A percentile compares a stretch with the other conserved stretches of the same genome.
These are phyloP conservation scores for Polytrichum commune DNA, from an alignment of 225 moss, liverwort and hornwort genomes.

Conservation along the genomic window DNA sequence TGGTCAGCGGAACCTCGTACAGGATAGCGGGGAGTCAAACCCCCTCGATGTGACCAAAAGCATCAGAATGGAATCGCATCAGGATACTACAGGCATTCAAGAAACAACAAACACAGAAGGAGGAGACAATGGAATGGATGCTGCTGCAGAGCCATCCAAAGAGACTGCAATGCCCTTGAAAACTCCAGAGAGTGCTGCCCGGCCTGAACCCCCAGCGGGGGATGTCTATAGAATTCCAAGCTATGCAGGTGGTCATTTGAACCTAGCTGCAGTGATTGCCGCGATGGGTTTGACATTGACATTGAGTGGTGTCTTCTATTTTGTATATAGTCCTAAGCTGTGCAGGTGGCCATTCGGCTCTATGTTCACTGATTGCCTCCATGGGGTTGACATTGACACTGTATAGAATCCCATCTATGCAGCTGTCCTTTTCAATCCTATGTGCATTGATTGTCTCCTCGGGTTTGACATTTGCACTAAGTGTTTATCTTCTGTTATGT, in stretches of 20 bases:
- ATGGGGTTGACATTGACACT: conserved; percentile 10
- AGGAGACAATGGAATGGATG: conserved; percentile 13
- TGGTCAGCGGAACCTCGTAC: conserved; percentile 8
- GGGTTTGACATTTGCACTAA: background rate
- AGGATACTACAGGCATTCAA: conserved; percentile 9
- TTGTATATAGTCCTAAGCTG: too few relatives aligned
- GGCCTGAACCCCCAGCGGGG: conserved; percentile 33
- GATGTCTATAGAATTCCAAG: conserved; percentile 80
- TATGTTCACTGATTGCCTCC: background rate
- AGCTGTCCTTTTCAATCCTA: conserved; percentile 31
- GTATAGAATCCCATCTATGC: conserved; percentile 81
- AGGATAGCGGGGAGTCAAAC: conserved; percentile 23
- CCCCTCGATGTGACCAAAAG: conserved; percentile 25
- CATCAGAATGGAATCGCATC: conserved; percentile 5
- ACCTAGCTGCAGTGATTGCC: background rate
- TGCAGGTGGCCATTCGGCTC: background rate
- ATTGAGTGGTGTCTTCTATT: background rate
- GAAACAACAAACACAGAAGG: conserved; percentile 12
- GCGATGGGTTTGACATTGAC: background rate
- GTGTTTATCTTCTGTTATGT: background rate
- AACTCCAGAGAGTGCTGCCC: conserved; percentile 21
- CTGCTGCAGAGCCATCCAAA: conserved; percentile 13
- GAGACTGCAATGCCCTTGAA: conserved; percentile 19
- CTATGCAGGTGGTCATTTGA: conserved; percentile 65
- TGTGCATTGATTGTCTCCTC: background rate